These are phyloP conservation scores for Suhomyces choctaworum DNA, from an alignment of 1,139 yeast genomes.

Conservation along the genomic window DNA sequence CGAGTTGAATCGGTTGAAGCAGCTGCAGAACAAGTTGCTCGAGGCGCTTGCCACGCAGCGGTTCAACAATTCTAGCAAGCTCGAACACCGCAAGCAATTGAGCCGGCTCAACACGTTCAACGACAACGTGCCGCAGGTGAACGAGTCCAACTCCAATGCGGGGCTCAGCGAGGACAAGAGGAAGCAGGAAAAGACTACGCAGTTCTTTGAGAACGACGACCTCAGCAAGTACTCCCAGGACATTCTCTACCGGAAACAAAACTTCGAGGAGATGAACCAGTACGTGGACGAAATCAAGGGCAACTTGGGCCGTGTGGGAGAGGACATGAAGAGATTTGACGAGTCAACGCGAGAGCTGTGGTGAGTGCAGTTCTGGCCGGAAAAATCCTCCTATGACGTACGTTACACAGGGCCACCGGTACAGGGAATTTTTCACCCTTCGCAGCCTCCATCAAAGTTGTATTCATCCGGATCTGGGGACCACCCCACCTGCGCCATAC, in stretches of 20 bases:
- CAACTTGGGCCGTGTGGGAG: constrained; percentile 36
- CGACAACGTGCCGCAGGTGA: constrained; percentile 3
- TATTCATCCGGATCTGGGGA: too few relatives aligned
- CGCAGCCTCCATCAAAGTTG: too few relatives aligned
- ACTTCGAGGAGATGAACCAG: constrained; percentile 40
- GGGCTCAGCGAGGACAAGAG: constrained; percentile 6
- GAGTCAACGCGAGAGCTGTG: constrained; percentile 39
- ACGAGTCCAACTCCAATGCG: constrained; percentile 1
- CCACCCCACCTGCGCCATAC: too few relatives aligned
- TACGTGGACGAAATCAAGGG: constrained; percentile 39
- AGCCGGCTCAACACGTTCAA: constrained; percentile 9
- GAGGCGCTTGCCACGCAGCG: constrained; percentile 52
- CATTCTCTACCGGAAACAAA: constrained; percentile 27
- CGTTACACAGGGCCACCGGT: too few relatives aligned
- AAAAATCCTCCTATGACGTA: too few relatives aligned
- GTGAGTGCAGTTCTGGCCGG: too few relatives aligned
- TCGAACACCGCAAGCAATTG: constrained; percentile 14
- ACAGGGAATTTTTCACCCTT: too few relatives aligned
- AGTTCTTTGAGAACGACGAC: constrained; percentile 21
- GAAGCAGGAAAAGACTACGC: constrained; percentile 16
- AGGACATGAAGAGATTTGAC: constrained; percentile 45
- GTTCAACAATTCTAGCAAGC: constrained; percentile 15
- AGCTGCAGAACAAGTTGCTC: constrained; percentile 61
- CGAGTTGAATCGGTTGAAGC: constrained; percentile 56
- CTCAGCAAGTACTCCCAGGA: constrained; percentile 15